A percentile compares a stretch with the other conserved stretches of the same genome.
phyloP scores from a whole-genome alignment of 2,329 filamentous ascomycete genomes.

The Plectosphaerella sp. region DNA sequence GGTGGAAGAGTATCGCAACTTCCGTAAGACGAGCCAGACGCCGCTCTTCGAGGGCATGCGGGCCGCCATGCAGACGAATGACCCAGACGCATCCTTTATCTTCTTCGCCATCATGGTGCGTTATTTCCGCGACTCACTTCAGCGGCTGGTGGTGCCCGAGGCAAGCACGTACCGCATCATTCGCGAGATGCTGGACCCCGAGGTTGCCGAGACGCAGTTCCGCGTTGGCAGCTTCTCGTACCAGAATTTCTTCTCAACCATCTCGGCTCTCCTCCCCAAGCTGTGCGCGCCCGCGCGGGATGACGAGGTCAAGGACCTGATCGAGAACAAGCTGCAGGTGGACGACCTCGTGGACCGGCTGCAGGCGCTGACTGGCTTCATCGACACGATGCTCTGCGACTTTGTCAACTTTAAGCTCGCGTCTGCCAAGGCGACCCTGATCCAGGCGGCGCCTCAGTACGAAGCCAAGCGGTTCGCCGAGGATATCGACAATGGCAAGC shows the following conservation, averaged over 20 bases:
- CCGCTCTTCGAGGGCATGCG: conserved; percentile 54
- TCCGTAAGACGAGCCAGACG: conserved; percentile 42
- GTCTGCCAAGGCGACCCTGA: conserved; percentile 65
- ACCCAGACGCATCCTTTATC: conserved; percentile 58
- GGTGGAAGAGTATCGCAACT: conserved; percentile 53
- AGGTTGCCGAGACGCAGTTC: conserved; percentile 66
- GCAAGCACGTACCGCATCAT: conserved; percentile 73
- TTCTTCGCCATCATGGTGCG: conserved; percentile 69
- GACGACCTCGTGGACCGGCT: conserved; percentile 71
- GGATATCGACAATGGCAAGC: conserved; percentile 52
- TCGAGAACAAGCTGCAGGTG: conserved; percentile 54
- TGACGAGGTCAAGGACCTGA: conserved; percentile 64
- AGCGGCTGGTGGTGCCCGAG: conserved; percentile 65
- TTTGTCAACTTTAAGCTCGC: conserved; percentile 79
- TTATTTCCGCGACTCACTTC: conserved; percentile 66
- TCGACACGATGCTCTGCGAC: conserved; percentile 74
- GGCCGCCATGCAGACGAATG: conserved; percentile 61
- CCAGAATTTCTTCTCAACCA: conserved; percentile 73
- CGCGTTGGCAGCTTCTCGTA: conserved; percentile 72
- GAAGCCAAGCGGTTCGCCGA: conserved; percentile 69
- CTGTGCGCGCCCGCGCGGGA: conserved; percentile 80
- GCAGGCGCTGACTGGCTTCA: conserved; percentile 69
- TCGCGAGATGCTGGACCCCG: conserved; percentile 69
- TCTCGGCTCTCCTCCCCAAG: conserved; percentile 70
- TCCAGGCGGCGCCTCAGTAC: conserved; percentile 67